phyloP scores from a whole-genome alignment of 805 yeast genomes.

The Myxozyma nipponensis region DNA sequence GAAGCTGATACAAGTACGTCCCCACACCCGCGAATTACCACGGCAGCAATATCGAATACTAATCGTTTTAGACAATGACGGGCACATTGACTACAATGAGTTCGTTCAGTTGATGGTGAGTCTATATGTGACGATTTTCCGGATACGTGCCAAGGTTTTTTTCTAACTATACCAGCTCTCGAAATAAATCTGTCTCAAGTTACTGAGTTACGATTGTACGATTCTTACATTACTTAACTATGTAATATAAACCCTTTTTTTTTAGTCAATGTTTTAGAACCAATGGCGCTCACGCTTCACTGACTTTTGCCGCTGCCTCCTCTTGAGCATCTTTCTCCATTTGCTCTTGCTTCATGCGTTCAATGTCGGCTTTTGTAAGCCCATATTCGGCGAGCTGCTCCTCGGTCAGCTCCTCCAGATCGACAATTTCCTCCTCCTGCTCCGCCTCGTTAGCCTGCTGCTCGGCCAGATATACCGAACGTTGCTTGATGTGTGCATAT shows the following conservation, averaged over 20 bases:
- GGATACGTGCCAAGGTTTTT: no score
- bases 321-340: slow-evolving; percentile 19
- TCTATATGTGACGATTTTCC: no score
- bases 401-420: slow-evolving; percentile 20
- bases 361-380: slow-evolving; percentile 21
- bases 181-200: no score
- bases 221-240: no score
- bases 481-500: slow-evolving; percentile 62
- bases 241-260: no score
- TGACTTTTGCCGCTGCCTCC: slow-evolving; percentile 5
- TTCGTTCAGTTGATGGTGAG: slow-evolving; percentile 73
- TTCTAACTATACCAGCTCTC: no score
- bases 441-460: slow-evolving; percentile 43
- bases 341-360: slow-evolving; percentile 16
- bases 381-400: slow-evolving; percentile 19
- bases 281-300: no score
- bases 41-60: not conserved
- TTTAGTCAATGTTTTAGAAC: no score
- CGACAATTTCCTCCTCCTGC: slow-evolving; percentile 42
- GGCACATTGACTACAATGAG: slow-evolving; percentile 95
- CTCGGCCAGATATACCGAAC: slow-evolving; percentile 65
- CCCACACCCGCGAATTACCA: not conserved
- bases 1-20: slow-evolving; percentile 78
- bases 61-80: slow-evolving; percentile 58
- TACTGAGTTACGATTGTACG: no score